Evolutionary conservation across 306 rosid species (phyloP), one percentile per base, ranked within the genome.

Genomic region (Acmispon strigosus): DNA sequence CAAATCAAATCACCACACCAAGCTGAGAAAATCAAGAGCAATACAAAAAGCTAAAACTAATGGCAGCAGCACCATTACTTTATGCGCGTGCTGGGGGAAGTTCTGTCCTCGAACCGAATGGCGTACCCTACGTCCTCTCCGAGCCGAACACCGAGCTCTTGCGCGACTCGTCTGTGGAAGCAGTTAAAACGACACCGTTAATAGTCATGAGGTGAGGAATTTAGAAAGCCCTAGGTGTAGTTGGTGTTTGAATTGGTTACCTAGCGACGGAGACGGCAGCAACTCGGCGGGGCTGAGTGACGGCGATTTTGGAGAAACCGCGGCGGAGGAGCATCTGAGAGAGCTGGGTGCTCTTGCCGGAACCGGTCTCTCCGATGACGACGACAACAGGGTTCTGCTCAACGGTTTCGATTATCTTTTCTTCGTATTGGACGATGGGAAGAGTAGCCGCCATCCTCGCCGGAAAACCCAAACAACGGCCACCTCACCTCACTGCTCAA

Each of bases 91-190:
- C 69, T 79, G 24, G 78, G 84, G 7, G 96, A 90, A 76, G 97
- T 89, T 73, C 98, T 79, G 39, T 94, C 98, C 76, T 94, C 98
- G 48, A 94, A 94, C 61, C 97, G 84, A 51, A 94, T 94, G 6
- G 98, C 96, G 73, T 94, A 94, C 29, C 97, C 98, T 19, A 94
- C 98, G 80, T 94, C 97, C 47, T 90, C 96, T 0, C 98, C 97
- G 34, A 94, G 98, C 19, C 64, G 84, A 77, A 94, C 98, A 5
- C 80, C 93, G 5, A 89, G 97, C 85, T 94, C 98, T 29, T 94
- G 89, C 1, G 98, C 84, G 20, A 94, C 97, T 82, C 97, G 94
- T 66, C 97, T 92, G 76, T 7, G 70, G n/a, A 78, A 71, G 18
- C 19, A 50, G 67, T 11, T 62, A 11, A 72, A 74, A 73, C 41